phyloP scores from a whole-genome alignment of 257 asterid genomes.

The Ligustrum vulgare region DNA sequence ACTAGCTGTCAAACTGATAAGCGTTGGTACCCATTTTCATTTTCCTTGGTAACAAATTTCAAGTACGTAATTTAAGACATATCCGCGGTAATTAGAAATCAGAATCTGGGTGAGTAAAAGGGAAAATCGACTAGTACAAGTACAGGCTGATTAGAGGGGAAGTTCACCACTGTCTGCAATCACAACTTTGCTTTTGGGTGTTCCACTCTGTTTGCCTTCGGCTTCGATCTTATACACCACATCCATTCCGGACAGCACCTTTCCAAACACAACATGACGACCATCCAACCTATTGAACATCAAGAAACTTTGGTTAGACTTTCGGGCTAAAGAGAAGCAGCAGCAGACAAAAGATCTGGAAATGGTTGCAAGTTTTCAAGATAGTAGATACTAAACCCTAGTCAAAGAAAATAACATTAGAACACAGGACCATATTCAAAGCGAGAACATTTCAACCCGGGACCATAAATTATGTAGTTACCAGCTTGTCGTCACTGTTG shows the following conservation, averaged over 20 bases:
- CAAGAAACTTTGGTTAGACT: background rate
- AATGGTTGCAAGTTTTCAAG: background rate
- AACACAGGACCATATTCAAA: background rate
- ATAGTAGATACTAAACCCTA: background rate
- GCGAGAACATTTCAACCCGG: no score
- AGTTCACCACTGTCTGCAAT: conserved; percentile 85
- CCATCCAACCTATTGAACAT: conserved; percentile 74
- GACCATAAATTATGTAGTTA: conserved; percentile 21
- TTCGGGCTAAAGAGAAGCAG: background rate
- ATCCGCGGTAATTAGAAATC: background rate
- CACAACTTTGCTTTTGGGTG: conserved; percentile 76
- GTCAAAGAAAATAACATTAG: background rate
- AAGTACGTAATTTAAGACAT: background rate
- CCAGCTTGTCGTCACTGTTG: conserved; percentile 99
- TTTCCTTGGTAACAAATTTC: background rate
- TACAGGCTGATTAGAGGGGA: conserved; percentile 37
- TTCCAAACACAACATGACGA: conserved; percentile 87
- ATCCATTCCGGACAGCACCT: conserved; percentile 94
- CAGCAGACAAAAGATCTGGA: background rate
- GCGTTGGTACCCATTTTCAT: background rate
- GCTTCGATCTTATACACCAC: conserved; percentile 95
- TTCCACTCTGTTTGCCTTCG: conserved; percentile 84
- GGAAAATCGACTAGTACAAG: background rate
- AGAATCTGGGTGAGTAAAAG: background rate
- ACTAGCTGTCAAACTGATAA: background rate